These are phyloP conservation scores for Naganishia antarctica DNA, from an alignment of 768 basidiomycete species.

Conservation along the genomic window DNA sequence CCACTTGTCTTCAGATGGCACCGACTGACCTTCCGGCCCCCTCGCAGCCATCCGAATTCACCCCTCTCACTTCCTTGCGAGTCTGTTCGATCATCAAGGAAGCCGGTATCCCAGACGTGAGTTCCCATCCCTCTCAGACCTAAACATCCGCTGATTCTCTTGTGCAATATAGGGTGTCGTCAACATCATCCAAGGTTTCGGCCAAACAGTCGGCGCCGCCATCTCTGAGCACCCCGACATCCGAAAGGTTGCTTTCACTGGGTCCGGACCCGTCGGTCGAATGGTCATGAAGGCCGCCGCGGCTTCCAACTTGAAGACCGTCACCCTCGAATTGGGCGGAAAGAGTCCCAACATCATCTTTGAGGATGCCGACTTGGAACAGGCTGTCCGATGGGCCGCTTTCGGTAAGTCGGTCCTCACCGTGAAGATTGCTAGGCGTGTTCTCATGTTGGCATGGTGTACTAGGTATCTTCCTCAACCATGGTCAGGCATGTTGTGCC, in stretches of 20 bases:
- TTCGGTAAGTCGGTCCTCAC: constrained; percentile 16
- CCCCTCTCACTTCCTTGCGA: constrained; percentile 30
- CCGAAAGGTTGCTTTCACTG: constrained; percentile 32
- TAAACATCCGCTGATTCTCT: not conserved
- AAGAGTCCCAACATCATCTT: constrained; percentile 50
- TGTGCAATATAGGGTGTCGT: constrained; percentile 27
- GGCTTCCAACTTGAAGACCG: constrained; percentile 53
- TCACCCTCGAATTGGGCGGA: constrained; percentile 89
- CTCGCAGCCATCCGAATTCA: constrained; percentile 28
- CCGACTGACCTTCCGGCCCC: not conserved
- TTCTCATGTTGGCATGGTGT: too few species aligned
- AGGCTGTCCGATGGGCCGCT: constrained; percentile 44
- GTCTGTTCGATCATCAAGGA: constrained; percentile 28
- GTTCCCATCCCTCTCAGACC: not conserved
- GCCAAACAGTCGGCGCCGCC: constrained; percentile 29
- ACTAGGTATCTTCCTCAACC: constrained; percentile 29
- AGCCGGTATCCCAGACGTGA: constrained; percentile 30
- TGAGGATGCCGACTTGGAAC: constrained; percentile 43
- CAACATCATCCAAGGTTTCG: constrained; percentile 33
- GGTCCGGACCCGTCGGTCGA: constrained; percentile 32
- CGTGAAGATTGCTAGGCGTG: constrained; percentile 40
- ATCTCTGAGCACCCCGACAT: constrained; percentile 30
- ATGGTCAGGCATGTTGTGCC: constrained; percentile 36
- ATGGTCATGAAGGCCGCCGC: constrained; percentile 31
- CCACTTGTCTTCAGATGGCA: not conserved